Evolutionary conservation across 2,329 filamentous ascomycete genomes (phyloP).

Genomic region (Capronia epimyces): DNA sequence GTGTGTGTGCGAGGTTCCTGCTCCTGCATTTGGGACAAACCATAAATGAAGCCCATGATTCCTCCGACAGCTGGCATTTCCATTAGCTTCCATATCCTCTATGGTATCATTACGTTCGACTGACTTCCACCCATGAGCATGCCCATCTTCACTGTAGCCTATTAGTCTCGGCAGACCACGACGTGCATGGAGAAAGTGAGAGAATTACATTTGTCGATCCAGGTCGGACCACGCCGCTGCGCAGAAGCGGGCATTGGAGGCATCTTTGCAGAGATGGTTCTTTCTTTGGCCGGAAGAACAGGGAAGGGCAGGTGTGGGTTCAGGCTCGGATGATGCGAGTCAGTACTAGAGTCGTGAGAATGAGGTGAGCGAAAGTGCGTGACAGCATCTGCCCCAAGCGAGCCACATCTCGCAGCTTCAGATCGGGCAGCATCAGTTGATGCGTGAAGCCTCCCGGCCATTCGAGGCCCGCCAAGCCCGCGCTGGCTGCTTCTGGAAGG

Average conservation of each 20-base stretch:
- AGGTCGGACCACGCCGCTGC: constrained; percentile 53
- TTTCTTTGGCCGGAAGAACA: not conserved
- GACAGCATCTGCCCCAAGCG: not conserved
- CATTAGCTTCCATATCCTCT: constrained; percentile 6
- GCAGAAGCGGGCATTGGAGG: constrained; percentile 31
- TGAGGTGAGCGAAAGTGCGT: not conserved
- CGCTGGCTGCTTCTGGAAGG: constrained; percentile 21
- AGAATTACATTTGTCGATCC: constrained; percentile 63
- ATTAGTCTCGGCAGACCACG: constrained; percentile 31
- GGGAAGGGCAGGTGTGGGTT: not conserved
- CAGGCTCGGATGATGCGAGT: constrained; percentile 1
- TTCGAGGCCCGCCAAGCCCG: constrained; percentile 11
- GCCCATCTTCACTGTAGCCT: constrained; percentile 80
- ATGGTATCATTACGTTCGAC: constrained; percentile 37
- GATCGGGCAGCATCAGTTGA: not conserved
- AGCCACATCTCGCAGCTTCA: not conserved
- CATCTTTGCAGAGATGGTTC: constrained; percentile 22
- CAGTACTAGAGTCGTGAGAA: not conserved
- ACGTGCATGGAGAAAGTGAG: not conserved
- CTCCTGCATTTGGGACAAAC: constrained; percentile 45
- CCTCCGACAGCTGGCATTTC: constrained; percentile 70
- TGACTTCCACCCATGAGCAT: constrained; percentile 97
- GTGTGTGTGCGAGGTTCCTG: not conserved
- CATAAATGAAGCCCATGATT: constrained; percentile 97
- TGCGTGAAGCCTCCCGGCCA: not conserved